Percentiles rank a stretch among this genome's conserved stretches.
Evolutionary conservation across 2,329 filamentous ascomycete genomes (phyloP).

Genomic region (Podosphaera fusca): DNA sequence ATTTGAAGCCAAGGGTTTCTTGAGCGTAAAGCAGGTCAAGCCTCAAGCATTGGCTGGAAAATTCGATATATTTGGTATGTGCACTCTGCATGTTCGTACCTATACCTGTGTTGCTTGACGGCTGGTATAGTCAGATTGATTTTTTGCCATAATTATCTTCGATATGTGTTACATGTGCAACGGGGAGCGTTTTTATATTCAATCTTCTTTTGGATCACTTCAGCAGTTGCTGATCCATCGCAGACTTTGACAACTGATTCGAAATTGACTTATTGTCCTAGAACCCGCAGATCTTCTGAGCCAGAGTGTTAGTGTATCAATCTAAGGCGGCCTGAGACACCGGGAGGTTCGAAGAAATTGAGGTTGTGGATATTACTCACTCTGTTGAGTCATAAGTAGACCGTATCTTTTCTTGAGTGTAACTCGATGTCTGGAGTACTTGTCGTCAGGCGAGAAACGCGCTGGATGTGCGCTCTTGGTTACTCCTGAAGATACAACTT

Average conservation of each 20-base stretch:
- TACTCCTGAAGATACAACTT: constrained; percentile 60
- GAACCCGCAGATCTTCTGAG: constrained; percentile 21
- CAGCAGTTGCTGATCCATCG: no score
- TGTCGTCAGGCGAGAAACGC: constrained; percentile 93
- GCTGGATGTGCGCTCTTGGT: constrained; percentile 94
- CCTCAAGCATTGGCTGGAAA: no score
- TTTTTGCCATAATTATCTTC: no score
- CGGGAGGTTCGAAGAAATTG: neutral
- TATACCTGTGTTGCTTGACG: no score
- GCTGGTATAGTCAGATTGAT: no score
- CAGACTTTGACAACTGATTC: no score
- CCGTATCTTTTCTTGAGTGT: constrained; percentile 87
- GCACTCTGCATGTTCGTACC: no score
- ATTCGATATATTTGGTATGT: neutral
- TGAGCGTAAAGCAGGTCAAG: no score
- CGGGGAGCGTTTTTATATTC: no score
- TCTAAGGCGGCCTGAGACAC: neutral
- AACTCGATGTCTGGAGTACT: constrained; percentile 90
- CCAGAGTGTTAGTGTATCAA: constrained; percentile 1
- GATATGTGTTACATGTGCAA: no score
- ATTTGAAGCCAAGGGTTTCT: no score
- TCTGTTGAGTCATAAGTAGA: constrained; percentile 64
- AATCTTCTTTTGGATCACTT: no score
- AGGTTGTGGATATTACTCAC: constrained; percentile 17
- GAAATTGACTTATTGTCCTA: constrained; percentile 6